A percentile compares a stretch with the other conserved stretches of the same genome.
Conservation (phyloP, 371 early-diverging fungal species). For the Rhizopus arrhizus region DNA sequence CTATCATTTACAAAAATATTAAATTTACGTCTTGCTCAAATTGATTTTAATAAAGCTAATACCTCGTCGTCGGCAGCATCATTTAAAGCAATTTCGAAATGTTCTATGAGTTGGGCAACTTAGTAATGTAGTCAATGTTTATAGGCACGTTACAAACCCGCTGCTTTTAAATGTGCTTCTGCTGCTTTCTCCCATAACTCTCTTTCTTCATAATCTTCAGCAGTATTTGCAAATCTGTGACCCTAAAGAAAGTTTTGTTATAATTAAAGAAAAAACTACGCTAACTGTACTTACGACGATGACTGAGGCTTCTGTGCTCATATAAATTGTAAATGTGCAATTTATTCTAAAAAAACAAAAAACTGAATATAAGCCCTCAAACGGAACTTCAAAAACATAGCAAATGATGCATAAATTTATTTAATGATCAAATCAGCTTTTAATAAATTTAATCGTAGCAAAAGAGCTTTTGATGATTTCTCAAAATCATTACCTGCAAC, state of each 20-base stretch:
- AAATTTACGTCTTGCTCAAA: not conserved
- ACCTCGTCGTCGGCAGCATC: conserved; percentile 29
- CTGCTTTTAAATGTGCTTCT: conserved; percentile 52
- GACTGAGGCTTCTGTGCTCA: conserved; percentile 39
- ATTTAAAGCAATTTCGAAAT: conserved; percentile 26
- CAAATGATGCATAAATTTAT: conserved; percentile 12
- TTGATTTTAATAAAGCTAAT: not conserved
- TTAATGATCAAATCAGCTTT: conserved; percentile 49
- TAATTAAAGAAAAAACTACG: not conserved
- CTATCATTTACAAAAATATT: conserved; percentile 4
- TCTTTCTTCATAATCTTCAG: conserved; percentile 56
- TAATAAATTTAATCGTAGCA: conserved; percentile 62
- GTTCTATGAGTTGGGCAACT: conserved; percentile 8
- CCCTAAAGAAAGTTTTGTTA: conserved; percentile 35
- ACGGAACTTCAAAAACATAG: conserved; percentile 1
- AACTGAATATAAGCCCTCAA: not conserved
- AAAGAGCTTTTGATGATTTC: conserved; percentile 56
- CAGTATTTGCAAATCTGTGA: conserved; percentile 51
- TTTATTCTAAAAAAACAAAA: not conserved
- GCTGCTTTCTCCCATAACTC: conserved; percentile 54
- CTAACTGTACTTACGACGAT: conserved; percentile 29
- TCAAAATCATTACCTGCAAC: conserved; percentile 66
- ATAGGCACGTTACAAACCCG: conserved; percentile 22
- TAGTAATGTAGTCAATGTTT: not conserved
- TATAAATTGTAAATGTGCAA: conserved; percentile 2